phyloP scores from a whole-genome alignment of 1,284 basidiomycete genomes.

The Moesziomyces globuligerus region DNA sequence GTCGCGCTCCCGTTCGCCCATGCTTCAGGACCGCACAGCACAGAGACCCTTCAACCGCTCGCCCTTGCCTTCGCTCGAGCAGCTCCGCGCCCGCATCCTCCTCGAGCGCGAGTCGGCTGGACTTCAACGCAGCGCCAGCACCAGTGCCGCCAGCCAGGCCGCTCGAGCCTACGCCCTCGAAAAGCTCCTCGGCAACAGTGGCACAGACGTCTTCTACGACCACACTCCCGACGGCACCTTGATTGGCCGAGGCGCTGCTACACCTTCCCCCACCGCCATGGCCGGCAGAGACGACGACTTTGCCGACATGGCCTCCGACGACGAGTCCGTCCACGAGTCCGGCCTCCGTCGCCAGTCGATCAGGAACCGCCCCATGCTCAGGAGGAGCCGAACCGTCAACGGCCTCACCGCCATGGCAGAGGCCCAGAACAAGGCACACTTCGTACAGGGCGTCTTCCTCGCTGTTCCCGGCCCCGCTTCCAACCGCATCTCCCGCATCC shows the following conservation, averaged over 20 bases:
- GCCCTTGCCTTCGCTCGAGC: slow-evolving; percentile 62
- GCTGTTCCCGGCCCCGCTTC: slow-evolving; percentile 45
- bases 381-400: slow-evolving; percentile 55
- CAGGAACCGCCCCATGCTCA: slow-evolving; percentile 25
- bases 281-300: slow-evolving; percentile 12
- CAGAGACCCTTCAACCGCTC: slow-evolving; percentile 37
- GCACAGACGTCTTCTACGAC: slow-evolving; percentile 47
- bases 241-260: slow-evolving; percentile 36
- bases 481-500: slow-evolving; percentile 43
- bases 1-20: slow-evolving; percentile 28
- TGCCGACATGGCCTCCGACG: slow-evolving; percentile 40
- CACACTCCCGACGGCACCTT: slow-evolving; percentile 40
- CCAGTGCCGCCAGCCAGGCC: slow-evolving; percentile 61
- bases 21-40: slow-evolving; percentile 19
- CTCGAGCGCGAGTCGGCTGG: slow-evolving; percentile 57
- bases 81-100: slow-evolving; percentile 60
- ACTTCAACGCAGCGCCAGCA: slow-evolving; percentile 54
- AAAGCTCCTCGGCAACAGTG: slow-evolving; percentile 60
- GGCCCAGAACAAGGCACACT: slow-evolving; percentile 52
- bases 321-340: slow-evolving; percentile 31
- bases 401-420: slow-evolving; percentile 56
- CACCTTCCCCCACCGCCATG: slow-evolving; percentile 25
- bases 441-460: slow-evolving; percentile 47
- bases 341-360: slow-evolving; percentile 31
- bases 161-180: slow-evolving; percentile 64